Conservation (phyloP, 2,329 filamentous ascomycete genomes). For the Fusarium robinianum region DNA sequence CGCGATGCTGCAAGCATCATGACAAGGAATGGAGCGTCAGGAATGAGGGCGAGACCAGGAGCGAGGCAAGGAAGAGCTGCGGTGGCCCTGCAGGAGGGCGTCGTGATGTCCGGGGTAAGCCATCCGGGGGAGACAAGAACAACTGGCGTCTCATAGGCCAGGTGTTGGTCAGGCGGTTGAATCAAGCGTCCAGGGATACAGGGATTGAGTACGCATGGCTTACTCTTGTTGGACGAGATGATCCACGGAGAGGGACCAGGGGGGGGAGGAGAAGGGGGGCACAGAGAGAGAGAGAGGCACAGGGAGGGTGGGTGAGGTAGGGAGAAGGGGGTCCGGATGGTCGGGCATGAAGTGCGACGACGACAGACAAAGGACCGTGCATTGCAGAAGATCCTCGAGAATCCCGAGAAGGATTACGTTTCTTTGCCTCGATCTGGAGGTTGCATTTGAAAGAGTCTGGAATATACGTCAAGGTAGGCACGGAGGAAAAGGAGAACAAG, state of each 20-base stretch:
- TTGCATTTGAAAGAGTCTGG: too few species aligned
- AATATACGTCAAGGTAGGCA: too few species aligned
- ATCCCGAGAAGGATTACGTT: too few species aligned
- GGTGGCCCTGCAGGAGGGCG: constrained; percentile 11
- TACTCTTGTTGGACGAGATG: constrained; percentile 18
- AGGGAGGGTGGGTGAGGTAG: background rate
- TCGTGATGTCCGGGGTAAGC: constrained; percentile 31
- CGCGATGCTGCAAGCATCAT: too few species aligned
- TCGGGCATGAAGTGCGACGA: constrained; percentile 25
- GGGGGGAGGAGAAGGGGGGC: background rate
- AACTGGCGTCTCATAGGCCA: constrained; percentile 25
- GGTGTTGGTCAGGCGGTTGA: constrained; percentile 35
- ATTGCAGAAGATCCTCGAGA: too few species aligned
- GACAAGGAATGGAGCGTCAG: background rate
- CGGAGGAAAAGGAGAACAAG: constrained; percentile 23
- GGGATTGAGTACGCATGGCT: constrained; percentile 8
- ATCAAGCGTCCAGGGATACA: constrained; percentile 34
- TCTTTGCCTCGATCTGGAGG: too few species aligned
- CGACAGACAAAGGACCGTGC: background rate
- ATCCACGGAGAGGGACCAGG: background rate
- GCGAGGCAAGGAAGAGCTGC: constrained; percentile 1
- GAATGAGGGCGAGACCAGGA: background rate
- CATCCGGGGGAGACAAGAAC: constrained; percentile 23
- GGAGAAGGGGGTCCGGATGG: constrained; percentile 7
- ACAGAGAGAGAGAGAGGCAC: too few species aligned